These are phyloP conservation scores for Rhododendron kiyosumense DNA, from an alignment of 148 eudicot genomes.

Conservation along the genomic window DNA sequence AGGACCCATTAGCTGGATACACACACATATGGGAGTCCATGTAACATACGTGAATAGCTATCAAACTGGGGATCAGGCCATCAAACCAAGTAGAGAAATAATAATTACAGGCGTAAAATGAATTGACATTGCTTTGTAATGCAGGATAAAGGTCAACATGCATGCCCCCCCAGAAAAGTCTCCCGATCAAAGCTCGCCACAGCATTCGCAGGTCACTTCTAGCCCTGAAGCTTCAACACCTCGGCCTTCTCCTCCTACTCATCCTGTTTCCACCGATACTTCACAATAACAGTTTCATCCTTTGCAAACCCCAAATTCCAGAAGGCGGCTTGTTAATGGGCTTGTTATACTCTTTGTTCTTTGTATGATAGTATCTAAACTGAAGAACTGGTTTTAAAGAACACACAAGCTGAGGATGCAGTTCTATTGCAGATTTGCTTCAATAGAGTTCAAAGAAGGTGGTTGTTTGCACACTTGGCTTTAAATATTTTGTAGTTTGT, in stretches of 20 bases:
- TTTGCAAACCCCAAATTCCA: not conserved
- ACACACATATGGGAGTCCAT: not conserved
- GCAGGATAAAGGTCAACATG: constrained; percentile 98
- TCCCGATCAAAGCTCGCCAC: constrained; percentile 30
- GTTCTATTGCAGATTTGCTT: not conserved
- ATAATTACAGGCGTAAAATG: not conserved
- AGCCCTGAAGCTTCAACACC: not conserved
- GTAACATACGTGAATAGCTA: too few species aligned
- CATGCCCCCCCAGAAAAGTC: constrained; percentile 59
- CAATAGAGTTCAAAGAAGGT: not conserved
- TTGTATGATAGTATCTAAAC: not conserved
- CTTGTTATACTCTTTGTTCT: not conserved
- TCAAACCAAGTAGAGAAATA: not conserved
- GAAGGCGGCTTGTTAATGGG: not conserved
- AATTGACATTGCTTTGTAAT: not conserved
- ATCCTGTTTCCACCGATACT: not conserved
- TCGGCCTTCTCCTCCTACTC: not conserved
- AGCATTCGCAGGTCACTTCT: constrained; percentile 23
- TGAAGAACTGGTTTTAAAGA: not conserved
- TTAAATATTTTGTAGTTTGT: not conserved
- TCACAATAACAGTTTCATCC: not conserved
- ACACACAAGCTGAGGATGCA: not conserved
- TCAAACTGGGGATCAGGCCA: not conserved
- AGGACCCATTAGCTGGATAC: not conserved
- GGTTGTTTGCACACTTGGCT: not conserved